phyloP scores from a whole-genome alignment of 495 filamentous ascomycete genomes.

The Neurospora sp. region DNA sequence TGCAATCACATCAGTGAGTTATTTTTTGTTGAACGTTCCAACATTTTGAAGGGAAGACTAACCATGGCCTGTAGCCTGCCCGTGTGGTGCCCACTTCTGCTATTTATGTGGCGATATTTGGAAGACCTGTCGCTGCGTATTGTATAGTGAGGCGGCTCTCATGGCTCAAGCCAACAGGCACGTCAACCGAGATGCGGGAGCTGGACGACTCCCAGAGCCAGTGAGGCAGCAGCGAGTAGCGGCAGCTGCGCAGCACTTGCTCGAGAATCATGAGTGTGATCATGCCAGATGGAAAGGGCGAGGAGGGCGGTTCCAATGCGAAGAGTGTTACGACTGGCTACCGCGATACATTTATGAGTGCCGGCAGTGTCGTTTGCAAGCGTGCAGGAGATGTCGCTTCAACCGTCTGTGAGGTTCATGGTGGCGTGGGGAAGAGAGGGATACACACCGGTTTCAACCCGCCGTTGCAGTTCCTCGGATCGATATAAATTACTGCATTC shows the following conservation, averaged over 20 bases:
- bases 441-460: neutral
- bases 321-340: slow-evolving; percentile 11
- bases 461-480: neutral
- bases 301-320: slow-evolving; percentile 6
- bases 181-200: slow-evolving; percentile 18
- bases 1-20: slow-evolving; percentile 38
- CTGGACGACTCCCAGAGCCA: rapidly evolving
- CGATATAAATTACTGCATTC: neutral
- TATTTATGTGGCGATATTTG: slow-evolving; percentile 44
- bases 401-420: slow-evolving; percentile 7
- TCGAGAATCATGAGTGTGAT: slow-evolving; percentile 13
- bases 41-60: neutral
- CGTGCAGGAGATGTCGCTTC: slow-evolving; percentile 13
- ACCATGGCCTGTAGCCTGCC: slow-evolving; percentile 23
- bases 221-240: neutral
- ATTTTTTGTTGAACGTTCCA: too few relatives aligned
- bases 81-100: slow-evolving; percentile 47
- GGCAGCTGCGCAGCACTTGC: neutral
- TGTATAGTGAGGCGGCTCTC: slow-evolving; percentile 31
- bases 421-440: neutral
- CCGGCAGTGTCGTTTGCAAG: slow-evolving; percentile 8
- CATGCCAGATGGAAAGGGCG: slow-evolving; percentile 8
- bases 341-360: slow-evolving; percentile 18
- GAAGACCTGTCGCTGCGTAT: slow-evolving; percentile 38
- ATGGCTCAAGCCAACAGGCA: slow-evolving; percentile 22